A percentile compares a stretch with the other conserved stretches of the same genome.
Evolutionary conservation across 306 rosid species (phyloP).

Genomic region (Senna siamea): DNA sequence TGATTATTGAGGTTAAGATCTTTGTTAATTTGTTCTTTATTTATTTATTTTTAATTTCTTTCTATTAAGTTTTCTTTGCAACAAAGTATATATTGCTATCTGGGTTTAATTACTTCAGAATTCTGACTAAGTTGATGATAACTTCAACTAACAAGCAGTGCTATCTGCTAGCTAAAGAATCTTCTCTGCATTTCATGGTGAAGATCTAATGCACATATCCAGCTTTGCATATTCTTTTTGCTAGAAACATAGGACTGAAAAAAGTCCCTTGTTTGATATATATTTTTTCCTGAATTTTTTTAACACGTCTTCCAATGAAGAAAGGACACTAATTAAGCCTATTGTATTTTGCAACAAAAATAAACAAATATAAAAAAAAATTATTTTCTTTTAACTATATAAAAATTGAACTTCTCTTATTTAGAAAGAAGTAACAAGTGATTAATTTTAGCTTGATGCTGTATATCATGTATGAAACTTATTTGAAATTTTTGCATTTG

Average conservation of each 20-base stretch:
- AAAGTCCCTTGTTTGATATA: background rate
- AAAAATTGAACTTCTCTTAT: background rate
- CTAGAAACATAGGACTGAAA: constrained; percentile 1
- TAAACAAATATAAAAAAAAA: background rate
- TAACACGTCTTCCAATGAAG: constrained; percentile 35
- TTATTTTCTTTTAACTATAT: background rate
- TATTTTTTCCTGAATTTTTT: background rate
- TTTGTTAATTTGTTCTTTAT: constrained; percentile 1
- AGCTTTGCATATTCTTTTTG: constrained; percentile 1
- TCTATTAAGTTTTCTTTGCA: background rate
- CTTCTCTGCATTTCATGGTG: background rate
- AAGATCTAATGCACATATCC: constrained; percentile 5
- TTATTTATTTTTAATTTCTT: constrained; percentile 5
- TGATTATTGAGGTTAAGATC: constrained; percentile 11
- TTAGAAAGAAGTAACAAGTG: background rate
- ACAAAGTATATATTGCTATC: no score
- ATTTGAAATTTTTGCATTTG: background rate
- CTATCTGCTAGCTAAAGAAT: background rate
- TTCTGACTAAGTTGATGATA: background rate
- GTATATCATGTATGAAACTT: background rate
- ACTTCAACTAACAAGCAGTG: background rate
- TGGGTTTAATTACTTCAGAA: background rate
- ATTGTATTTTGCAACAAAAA: constrained; percentile 16
- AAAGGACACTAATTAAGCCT: background rate
- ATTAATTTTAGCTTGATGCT: background rate